Conservation (phyloP, 225 moss, liverwort and hornwort genomes). For the Lunularia cruciata region DNA sequence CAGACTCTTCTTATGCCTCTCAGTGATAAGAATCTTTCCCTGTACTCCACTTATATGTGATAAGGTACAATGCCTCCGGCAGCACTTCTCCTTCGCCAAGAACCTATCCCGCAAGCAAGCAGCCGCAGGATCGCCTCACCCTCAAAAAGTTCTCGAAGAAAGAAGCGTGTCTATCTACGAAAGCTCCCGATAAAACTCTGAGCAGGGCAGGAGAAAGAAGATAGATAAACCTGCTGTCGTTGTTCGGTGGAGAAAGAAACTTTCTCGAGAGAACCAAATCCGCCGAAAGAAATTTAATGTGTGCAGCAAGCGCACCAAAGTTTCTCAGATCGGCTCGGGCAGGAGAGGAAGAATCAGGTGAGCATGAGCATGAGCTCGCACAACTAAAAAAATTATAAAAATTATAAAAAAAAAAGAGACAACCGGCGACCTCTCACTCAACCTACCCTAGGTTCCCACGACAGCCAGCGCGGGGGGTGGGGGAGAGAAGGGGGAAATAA, state of each 20-base stretch:
- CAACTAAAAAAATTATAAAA: neutral
- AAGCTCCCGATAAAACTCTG: neutral
- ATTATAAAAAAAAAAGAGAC: neutral
- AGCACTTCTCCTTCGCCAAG: neutral
- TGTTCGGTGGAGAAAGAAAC: constrained; percentile 2
- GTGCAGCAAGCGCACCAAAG: neutral
- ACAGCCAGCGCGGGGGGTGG: neutral
- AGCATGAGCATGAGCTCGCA: neutral
- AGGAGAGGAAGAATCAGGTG: too few species aligned
- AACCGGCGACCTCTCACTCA: constrained; percentile 1
- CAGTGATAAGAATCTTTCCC: neutral
- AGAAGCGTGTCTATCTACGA: neutral
- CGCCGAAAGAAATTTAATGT: neutral
- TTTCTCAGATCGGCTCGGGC: constrained; percentile 1
- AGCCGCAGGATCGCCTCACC: neutral
- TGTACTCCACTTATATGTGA: neutral
- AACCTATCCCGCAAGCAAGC: neutral
- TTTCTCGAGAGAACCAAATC: neutral
- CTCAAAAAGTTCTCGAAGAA: neutral
- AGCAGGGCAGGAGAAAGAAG: neutral
- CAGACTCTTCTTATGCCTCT: neutral
- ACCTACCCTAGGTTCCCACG: constrained; percentile 16
- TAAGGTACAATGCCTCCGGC: neutral
- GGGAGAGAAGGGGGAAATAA: neutral
- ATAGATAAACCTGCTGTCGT: constrained; percentile 1